These are phyloP conservation scores for Diophrys appendiculata DNA, from an alignment of 73 alveolate genomes.

Conservation along the genomic window DNA sequence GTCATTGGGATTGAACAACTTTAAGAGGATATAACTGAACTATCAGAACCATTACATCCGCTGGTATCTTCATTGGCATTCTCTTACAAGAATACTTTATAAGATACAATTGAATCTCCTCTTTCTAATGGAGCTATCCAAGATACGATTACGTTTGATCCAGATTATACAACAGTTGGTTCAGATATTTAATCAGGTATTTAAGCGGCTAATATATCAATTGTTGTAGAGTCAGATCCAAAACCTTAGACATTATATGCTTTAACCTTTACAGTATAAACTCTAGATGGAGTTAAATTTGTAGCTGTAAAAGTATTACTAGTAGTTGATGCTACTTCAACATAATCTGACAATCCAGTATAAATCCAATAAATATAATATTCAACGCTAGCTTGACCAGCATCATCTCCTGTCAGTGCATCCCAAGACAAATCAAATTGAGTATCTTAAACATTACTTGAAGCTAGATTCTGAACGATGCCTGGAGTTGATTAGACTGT, in stretches of 20 bases:
- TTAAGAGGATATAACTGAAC: slow-evolving; percentile 4
- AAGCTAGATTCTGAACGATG: slow-evolving; percentile 30
- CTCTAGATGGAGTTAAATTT: too few relatives aligned
- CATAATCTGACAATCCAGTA: not conserved
- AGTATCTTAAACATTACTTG: not conserved
- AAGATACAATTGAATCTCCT: slow-evolving; percentile 33
- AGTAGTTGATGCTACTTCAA: not conserved
- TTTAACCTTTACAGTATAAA: not conserved
- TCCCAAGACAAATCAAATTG: slow-evolving; percentile 37
- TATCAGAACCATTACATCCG: not conserved
- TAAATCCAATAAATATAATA: too few relatives aligned
- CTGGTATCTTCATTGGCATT: slow-evolving; percentile 24
- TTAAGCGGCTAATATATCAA: not conserved
- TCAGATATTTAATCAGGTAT: not conserved
- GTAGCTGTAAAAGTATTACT: not conserved
- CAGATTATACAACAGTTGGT: slow-evolving; percentile 14
- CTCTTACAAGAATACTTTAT: slow-evolving; percentile 37
- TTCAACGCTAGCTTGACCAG: not conserved
- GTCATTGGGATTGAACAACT: slow-evolving; percentile 22
- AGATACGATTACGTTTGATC: slow-evolving; percentile 22
- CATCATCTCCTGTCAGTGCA: slow-evolving; percentile 25
- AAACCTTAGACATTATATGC: not conserved
- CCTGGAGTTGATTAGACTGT: slow-evolving; percentile 29
- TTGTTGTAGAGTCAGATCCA: slow-evolving; percentile 3
- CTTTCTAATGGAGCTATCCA: slow-evolving; percentile 35